Evolutionary conservation across 2,329 filamentous ascomycete species (phyloP).

Genomic region (Penicillium sp.): DNA sequence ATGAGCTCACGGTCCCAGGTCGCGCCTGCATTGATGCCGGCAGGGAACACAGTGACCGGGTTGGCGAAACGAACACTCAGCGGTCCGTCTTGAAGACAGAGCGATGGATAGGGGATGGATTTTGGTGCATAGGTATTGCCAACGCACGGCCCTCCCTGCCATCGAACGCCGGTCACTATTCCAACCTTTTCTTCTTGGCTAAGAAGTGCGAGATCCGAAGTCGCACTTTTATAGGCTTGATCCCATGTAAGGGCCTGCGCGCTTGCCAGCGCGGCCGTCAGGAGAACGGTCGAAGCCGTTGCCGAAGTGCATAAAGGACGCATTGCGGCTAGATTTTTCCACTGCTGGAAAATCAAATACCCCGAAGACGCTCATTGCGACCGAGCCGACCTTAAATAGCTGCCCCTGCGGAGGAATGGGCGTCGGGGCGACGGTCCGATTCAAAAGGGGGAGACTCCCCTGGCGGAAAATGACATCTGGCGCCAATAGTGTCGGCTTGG

Average conservation of each 20-base stretch:
- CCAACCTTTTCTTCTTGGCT: conserved; percentile 33
- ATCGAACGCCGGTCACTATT: conserved; percentile 35
- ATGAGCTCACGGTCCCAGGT: conserved; percentile 61
- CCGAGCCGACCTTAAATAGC: neutral
- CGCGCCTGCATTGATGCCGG: conserved; percentile 49
- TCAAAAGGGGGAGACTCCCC: neutral
- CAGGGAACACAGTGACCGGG: conserved; percentile 49
- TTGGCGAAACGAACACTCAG: conserved; percentile 49
- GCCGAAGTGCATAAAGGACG: neutral
- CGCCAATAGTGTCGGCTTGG: conserved; percentile 6
- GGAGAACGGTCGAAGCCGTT: neutral
- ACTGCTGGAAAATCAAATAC: neutral
- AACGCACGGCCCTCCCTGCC: conserved; percentile 37
- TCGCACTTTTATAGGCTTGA: conserved; percentile 20
- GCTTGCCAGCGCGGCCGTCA: neutral
- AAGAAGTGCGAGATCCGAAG: conserved; percentile 20
- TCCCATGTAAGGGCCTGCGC: conserved; percentile 18
- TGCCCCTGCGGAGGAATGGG: neutral
- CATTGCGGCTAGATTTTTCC: neutral
- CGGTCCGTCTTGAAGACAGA: conserved; percentile 40
- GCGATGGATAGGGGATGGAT: conserved; percentile 36
- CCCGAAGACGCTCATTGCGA: neutral
- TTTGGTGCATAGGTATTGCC: conserved; percentile 36
- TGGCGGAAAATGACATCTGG: neutral
- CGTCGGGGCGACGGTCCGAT: neutral